Conservation (phyloP, 169 alveolate species). For the Toxoplasma gondii region DNA sequence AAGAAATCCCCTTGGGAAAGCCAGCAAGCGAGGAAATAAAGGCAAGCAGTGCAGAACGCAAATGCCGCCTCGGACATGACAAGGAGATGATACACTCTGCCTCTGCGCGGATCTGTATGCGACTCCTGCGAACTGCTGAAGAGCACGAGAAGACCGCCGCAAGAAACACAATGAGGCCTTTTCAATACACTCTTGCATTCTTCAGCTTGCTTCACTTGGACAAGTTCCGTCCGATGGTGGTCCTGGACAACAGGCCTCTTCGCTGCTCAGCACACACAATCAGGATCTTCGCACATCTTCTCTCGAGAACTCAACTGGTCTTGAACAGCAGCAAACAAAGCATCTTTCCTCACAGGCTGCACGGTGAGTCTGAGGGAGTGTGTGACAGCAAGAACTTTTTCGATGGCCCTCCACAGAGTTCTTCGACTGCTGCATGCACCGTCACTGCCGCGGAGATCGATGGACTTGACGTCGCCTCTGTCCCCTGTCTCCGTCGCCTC, state of each 20-base stretch:
- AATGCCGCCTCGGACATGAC: not conserved
- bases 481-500: not conserved
- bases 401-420: slow-evolving; percentile 48
- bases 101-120: not conserved
- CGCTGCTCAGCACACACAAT: no score
- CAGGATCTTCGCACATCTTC: no score
- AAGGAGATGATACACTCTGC: not conserved
- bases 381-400: slow-evolving; percentile 33
- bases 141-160: not conserved
- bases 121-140: not conserved
- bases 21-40: not conserved
- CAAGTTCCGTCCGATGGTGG: no score
- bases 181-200: no score
- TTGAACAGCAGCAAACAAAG: no score
- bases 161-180: not conserved
- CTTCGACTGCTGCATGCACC: not conserved
- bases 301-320: no score
- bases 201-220: no score
- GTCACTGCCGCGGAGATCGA: not conserved
- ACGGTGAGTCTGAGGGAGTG: slow-evolving; percentile 51
- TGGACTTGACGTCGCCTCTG: not conserved
- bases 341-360: slow-evolving; percentile 30
- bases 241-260: no score
- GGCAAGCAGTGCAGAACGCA: not conserved
- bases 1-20: not conserved